Conservation (phyloP, 1,284 basidiomycete species). For the Boletus semigastroideus region DNA sequence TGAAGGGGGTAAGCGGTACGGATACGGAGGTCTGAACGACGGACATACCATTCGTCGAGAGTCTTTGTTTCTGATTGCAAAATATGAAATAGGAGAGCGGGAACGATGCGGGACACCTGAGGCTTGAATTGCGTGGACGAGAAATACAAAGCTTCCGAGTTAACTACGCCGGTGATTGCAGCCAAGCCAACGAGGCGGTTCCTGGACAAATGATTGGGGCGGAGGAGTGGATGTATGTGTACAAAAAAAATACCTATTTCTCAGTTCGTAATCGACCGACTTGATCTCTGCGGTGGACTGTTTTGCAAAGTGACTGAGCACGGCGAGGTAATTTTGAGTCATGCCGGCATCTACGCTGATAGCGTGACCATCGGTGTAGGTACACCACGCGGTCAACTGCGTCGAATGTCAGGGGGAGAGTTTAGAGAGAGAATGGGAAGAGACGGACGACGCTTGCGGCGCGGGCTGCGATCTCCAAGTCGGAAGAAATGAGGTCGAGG, state of each 20-base stretch:
- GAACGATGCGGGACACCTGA: slow-evolving; percentile 74
- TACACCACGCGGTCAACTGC: slow-evolving; percentile 91
- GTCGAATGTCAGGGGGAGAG: not conserved
- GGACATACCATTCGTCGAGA: slow-evolving; percentile 64
- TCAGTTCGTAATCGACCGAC: slow-evolving; percentile 58
- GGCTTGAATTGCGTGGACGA: slow-evolving; percentile 72
- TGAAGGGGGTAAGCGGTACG: slow-evolving; percentile 28
- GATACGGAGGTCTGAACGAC: not conserved
- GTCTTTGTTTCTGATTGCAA: slow-evolving; percentile 60
- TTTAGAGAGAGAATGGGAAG: not conserved
- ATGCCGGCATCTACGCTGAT: slow-evolving; percentile 75
- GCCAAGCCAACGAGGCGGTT: slow-evolving; percentile 85
- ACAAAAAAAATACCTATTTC: slow-evolving; percentile 57
- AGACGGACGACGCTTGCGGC: slow-evolving; percentile 77
- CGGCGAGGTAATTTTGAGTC: slow-evolving; percentile 70
- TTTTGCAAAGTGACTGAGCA: slow-evolving; percentile 67
- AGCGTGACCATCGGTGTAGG: slow-evolving; percentile 82
- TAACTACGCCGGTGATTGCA: slow-evolving; percentile 78
- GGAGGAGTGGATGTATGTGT: not conserved
- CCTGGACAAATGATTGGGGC: slow-evolving; percentile 39
- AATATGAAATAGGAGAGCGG: slow-evolving; percentile 72
- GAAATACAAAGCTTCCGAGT: slow-evolving; percentile 83
- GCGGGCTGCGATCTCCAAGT: slow-evolving; percentile 84
- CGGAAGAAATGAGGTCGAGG: slow-evolving; percentile 61
- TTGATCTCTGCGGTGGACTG: slow-evolving; percentile 52